phyloP scores from a whole-genome alignment of 306 rosid genomes.

The Quercus berberidifolia region DNA sequence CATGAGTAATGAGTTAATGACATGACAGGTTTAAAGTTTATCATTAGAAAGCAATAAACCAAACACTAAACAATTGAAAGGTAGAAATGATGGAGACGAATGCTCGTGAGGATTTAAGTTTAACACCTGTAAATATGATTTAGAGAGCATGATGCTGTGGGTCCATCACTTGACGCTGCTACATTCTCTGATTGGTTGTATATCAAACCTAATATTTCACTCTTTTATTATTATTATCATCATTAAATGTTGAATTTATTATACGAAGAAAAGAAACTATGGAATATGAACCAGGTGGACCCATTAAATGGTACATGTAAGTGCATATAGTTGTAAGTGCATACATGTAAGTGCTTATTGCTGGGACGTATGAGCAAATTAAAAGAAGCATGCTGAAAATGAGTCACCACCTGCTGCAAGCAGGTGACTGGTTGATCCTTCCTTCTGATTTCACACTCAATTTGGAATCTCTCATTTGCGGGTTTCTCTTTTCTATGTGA shows the following conservation, averaged over 20 bases:
- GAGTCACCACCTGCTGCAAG: background rate
- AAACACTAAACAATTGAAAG: background rate
- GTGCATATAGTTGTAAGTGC: background rate
- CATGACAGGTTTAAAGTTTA: constrained; percentile 3
- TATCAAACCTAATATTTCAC: background rate
- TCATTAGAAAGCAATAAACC: background rate
- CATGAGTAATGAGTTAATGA: background rate
- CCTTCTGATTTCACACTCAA: background rate
- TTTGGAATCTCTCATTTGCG: no score
- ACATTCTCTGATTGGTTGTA: constrained; percentile 17
- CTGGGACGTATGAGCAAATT: background rate
- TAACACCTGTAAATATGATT: constrained; percentile 15
- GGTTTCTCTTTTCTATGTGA: no score
- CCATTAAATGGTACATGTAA: constrained; percentile 28
- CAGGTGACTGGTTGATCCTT: background rate
- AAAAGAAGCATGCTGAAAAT: background rate
- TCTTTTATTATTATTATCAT: background rate
- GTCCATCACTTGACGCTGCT: constrained; percentile 24
- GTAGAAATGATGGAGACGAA: background rate
- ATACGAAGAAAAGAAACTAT: background rate
- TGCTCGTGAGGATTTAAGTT: background rate
- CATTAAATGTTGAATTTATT: background rate
- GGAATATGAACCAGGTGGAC: background rate
- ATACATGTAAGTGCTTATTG: constrained; percentile 10
- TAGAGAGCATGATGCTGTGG: constrained; percentile 24